A percentile compares a stretch with the other conserved stretches of the same genome.
These are phyloP conservation scores for Kurtzmaniella quercitrusa DNA, from an alignment of 1,139 yeast genomes.

Conservation along the genomic window DNA sequence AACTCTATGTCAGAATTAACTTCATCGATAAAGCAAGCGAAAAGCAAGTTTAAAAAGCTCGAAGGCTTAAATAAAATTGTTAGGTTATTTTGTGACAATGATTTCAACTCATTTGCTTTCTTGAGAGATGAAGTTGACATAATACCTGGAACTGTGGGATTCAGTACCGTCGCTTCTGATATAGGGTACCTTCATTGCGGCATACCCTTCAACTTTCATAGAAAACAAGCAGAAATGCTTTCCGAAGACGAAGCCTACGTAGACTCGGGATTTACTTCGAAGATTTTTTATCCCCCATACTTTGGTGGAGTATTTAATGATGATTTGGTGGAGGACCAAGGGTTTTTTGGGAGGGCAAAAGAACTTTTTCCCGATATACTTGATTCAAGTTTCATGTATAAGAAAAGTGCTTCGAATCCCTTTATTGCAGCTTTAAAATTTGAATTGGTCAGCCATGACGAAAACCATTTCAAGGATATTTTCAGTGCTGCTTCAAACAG, in stretches of 20 bases:
- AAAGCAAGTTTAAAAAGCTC: conserved; percentile 51
- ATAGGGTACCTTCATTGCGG: conserved; percentile 49
- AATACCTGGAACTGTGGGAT: conserved; percentile 45
- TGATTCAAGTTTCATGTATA: neutral
- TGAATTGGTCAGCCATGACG: neutral
- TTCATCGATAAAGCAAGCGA: conserved; percentile 21
- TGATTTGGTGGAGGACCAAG: neutral
- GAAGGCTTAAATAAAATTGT: conserved; percentile 51
- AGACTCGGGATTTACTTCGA: neutral
- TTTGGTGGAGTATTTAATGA: neutral
- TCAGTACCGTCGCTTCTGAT: conserved; percentile 44
- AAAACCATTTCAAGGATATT: conserved; percentile 8
- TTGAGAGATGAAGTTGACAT: conserved; percentile 59
- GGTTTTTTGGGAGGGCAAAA: neutral
- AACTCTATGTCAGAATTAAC: conserved; percentile 30
- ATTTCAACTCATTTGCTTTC: conserved; percentile 65
- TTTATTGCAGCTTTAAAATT: neutral
- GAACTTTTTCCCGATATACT: neutral
- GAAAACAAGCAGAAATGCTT: conserved; percentile 37
- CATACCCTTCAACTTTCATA: conserved; percentile 15
- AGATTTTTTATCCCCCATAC: neutral
- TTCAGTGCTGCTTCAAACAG: neutral
- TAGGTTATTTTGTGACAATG: conserved; percentile 61
- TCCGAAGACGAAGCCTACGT: conserved; percentile 12
- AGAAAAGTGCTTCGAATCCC: neutral